phyloP scores from a whole-genome alignment of 2,329 filamentous ascomycete species.

The Alternaria rosae region DNA sequence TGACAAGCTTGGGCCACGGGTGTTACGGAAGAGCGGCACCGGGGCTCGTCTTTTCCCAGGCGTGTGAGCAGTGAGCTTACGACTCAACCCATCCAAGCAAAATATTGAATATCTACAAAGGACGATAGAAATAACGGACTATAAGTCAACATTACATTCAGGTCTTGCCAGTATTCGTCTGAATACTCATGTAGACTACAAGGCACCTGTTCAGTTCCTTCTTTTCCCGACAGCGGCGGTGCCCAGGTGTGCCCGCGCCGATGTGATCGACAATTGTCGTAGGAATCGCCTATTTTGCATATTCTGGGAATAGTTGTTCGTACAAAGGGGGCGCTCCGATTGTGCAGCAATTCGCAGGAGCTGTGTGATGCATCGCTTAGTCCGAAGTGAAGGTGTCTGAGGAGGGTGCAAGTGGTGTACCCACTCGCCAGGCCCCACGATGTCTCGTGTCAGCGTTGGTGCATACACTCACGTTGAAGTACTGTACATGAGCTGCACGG shows the following conservation, averaged over 20 bases:
- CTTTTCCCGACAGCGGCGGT: neutral
- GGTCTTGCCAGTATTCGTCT: neutral
- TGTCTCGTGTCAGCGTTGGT: neutral
- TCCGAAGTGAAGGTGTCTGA: neutral
- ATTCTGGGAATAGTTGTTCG: neutral
- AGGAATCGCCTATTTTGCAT: neutral
- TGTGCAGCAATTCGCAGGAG: neutral
- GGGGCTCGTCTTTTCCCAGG: neutral
- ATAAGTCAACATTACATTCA: neutral
- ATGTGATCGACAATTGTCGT: neutral
- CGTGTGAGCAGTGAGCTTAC: neutral
- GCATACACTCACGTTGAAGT: neutral
- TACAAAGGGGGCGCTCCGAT: neutral
- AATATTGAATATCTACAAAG: neutral
- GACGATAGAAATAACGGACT: accelerated
- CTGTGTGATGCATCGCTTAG: neutral
- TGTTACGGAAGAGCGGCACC: conserved; percentile 1
- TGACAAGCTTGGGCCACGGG: neutral
- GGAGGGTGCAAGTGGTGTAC: neutral
- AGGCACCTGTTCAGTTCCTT: neutral
- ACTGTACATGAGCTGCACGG: neutral
- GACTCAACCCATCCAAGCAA: neutral
- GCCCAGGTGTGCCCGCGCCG: neutral
- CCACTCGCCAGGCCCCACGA: neutral
- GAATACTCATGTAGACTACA: neutral